Conservation (phyloP, 2,329 filamentous ascomycete genomes). For the Xylariales sp. region DNA sequence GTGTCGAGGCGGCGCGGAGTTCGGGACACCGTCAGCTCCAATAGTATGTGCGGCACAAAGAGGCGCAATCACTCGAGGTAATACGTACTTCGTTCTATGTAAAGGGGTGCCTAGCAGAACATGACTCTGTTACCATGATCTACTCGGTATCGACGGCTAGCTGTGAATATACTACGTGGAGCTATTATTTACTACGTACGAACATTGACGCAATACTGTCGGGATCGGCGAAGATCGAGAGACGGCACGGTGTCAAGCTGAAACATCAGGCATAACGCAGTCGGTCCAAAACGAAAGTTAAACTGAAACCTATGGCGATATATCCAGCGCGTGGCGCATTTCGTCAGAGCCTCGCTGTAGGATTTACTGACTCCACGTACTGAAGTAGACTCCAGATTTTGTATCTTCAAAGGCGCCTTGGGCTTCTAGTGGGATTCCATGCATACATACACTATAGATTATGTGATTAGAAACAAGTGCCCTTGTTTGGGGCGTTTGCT, state of each 20-base stretch:
- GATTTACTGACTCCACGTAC: background rate
- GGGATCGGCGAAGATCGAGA: conserved; percentile 1
- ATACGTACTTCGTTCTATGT: background rate
- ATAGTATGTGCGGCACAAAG: conserved; percentile 12
- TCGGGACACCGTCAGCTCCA: conserved; percentile 13
- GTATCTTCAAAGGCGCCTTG: background rate
- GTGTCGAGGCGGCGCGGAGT: conserved; percentile 6
- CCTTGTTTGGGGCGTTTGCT: conserved; percentile 15
- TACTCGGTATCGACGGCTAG: background rate
- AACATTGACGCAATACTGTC: background rate
- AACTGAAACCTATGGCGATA: background rate
- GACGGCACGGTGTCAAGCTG: background rate
- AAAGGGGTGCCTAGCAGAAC: background rate
- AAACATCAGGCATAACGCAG: background rate
- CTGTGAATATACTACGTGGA: background rate
- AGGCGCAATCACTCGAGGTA: conserved; percentile 19
- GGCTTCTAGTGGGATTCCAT: conserved; percentile 28
- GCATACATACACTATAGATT: conserved; percentile 12
- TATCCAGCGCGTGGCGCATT: background rate
- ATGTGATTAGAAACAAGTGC: background rate
- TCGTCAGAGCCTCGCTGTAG: background rate
- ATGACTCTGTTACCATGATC: background rate
- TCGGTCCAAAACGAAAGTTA: background rate
- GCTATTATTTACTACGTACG: background rate
- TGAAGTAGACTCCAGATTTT: background rate